Evolutionary conservation across 2,329 filamentous ascomycete genomes (phyloP), one percentile per base, ranked within the genome.

Genomic region (Remersonia thermophila): DNA sequence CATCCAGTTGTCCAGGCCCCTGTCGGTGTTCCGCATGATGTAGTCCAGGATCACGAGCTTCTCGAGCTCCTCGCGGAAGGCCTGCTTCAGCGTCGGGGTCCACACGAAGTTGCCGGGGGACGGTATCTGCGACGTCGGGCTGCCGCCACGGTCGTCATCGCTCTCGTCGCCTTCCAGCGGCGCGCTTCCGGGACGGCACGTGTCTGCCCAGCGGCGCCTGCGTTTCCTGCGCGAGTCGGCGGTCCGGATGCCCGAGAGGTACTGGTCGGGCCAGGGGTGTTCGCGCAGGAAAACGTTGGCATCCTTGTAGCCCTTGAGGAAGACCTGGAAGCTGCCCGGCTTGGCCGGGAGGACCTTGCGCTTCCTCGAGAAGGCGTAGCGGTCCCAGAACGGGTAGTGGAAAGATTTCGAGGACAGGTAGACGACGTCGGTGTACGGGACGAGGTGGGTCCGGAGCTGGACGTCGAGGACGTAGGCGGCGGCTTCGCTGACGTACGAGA

Each of bases 1-100:
- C 91, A 98, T 98, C 91, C 91, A 98, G 51, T 98, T 98, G 56
- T 98, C 91, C 38, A 95, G 66, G 2, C 91, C 91, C 60, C 91
- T 75, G 56, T 98, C 91, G 2, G 91, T 98, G 54, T 98, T 98
- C 39, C 91, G 77, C 91, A 98, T 98, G 45, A 98, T 93, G 56
- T 98, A 98, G 60, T 98, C 91, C 46, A 98, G 60, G 51, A 98
- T 93, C 15, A 98, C 93, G 7, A 98, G 67, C 59, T 95, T 96
- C 61, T 98, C 91, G 32, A 98, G 69, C 60, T 96, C 83, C 57
- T 98, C 91, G 27, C 91, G 70, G 55, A 98, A 94, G 0, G 84
- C 82, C 56, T 93, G 84, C 54, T 96, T 93, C 31, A 98, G 60
- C 5, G 69, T 63, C 35, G 93, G 83, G 1, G 85, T 94, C 91